Evolutionary conservation across 805 yeast species (phyloP), one percentile per base, ranked within the genome.

Genomic region (Yarrowia sp.): DNA sequence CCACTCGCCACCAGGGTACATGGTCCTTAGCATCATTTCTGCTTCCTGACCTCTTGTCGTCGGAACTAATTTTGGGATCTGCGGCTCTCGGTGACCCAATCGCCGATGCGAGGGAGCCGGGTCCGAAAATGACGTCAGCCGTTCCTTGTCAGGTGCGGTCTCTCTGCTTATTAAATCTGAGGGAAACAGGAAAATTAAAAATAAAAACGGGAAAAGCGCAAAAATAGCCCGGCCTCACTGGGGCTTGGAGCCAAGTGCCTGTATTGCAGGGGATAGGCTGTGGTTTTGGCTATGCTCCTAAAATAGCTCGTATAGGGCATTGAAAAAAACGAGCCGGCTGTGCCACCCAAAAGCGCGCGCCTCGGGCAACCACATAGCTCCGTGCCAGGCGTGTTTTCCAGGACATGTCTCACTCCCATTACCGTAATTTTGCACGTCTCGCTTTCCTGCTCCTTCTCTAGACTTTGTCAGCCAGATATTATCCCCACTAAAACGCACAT

Each of bases 51-150:
- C 24, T 27, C 6, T 12, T 25, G 10, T 24, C 13, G 27, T 21
- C 51, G 51, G 53, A 21, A 14, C 55, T 47, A 47, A 47, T 47
- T 47, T 29, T 47, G 55, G 55, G 25, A 31, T 47, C 29, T 46
- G 53, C 53, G 36, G 36, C 53, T 46, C 31, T 14, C 4, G 12
- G 4, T 14, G 33, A 16, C 49, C 49, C 49, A 44, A 44, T 44
- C 51, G 33, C 49, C 49, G 51, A 44, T 44, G 51, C 51, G 14
- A 44, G 10, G 51, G 13, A 22, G 19, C n/a, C 47, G 9, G 46
- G 47, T 5, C 6, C 6, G 35, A 13, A 44, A 31, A 47, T 47
- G 55, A 47, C 55, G 55, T 47, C 55, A 47, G 55, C 19, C 36
- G 35, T 29, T 14, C 36, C 42, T 19, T 38, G 29, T 39, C 16